Base-by-base conservation (phyloP, 192 early-diverging fungal genomes). In the Helicostylum pulchrum region DNA sequence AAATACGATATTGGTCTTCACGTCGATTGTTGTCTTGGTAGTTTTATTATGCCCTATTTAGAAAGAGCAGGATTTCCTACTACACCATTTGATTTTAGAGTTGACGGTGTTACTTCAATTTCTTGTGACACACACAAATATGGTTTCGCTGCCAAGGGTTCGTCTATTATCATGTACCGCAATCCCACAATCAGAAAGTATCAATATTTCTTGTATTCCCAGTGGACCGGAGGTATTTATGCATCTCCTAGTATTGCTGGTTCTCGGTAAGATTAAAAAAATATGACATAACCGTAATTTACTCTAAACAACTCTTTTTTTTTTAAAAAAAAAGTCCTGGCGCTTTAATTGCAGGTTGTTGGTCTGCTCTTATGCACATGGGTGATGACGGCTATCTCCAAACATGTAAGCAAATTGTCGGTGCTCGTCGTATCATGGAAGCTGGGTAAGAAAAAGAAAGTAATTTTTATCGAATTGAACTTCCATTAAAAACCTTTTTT, bases 121-220 rank as follows among this genome's bases (percentile, higher is more conserved):
- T 95, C 93, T 7, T 92, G 90, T 70, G 96, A 99, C 78, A 93
- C 95, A 0, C 96, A 99, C 86, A 99, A 99, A 81, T 98, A 98
- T 67, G 96, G 96, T 21, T 98, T 98, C 77, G 96, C 96, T 0
- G 94, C 96, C 47, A 99, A 99, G 84, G 96, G 96, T n/a, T 90
- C 91, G 6, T 94, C 90, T 6, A 90, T 97, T 14, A 84, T 97
- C 62, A 93, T 97, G 94, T 99, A 96, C 74, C 79, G 82, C 30
- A 75, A 73, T 76, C 87, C 87, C 68, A 78, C 78, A 47, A 79
- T 93, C 54, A 85, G 95, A 60, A 92, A 90, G 61, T 92, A 88
- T 80, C 94, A 96, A 75, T 99, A 96, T 76, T 97, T 94, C 71
- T 83, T 91, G 50, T 77, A 79, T n/a, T 77, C 93, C 3, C 91